Evolutionary conservation across 208 protist genomes (phyloP), one percentile per base, ranked within the genome.

Genomic region (Trypanosoma cruzi): DNA sequence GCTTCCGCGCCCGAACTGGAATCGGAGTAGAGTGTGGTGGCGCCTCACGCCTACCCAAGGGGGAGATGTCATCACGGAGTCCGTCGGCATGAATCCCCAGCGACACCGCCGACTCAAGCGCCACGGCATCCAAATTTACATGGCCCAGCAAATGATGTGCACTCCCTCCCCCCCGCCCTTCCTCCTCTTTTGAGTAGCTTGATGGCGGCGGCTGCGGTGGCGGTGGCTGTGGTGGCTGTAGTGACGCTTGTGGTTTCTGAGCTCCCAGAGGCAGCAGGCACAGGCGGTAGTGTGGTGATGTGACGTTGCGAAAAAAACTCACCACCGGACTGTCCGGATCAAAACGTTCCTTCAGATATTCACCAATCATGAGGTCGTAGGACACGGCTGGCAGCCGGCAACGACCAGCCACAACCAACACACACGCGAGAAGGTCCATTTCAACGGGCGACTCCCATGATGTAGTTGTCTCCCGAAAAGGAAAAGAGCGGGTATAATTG

Each of bases 401-500:
- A 59, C 85, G 76, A 29, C 82, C 79, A 29, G 77, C 71, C 10
- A 80, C 73, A 31, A 88, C 70, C 8, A 95, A 73, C n/a, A 95
- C 48, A 55, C 86, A 95, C 14, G 75, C 86, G n/a, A 95, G 73
- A 10, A 95, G 68, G 24, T 95, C 85, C 78, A 92, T 80, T 77
- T 95, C 90, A 0, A 86, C 68, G 42, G 68, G 79, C 31, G 82
- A 82, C 77, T 95, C 89, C 89, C 89, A 95, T 20, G 89, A 90
- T 14, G 80, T 86, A 54, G 63, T 26, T 18, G 72, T 72, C n/a
- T 81, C 75, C 26, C 58, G 36, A 52, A 93, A 89, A 6, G 85
- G 88, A 64, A 94, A 94, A 58, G 65, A 62, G 62, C 76, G 75
- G 31, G 59, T 52, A 58, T 79, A 76, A 18, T 61, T 61, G 4